These are phyloP conservation scores for Stagonosporopsis vannaccii DNA, from an alignment of 2,329 filamentous ascomycete species.

Conservation along the genomic window DNA sequence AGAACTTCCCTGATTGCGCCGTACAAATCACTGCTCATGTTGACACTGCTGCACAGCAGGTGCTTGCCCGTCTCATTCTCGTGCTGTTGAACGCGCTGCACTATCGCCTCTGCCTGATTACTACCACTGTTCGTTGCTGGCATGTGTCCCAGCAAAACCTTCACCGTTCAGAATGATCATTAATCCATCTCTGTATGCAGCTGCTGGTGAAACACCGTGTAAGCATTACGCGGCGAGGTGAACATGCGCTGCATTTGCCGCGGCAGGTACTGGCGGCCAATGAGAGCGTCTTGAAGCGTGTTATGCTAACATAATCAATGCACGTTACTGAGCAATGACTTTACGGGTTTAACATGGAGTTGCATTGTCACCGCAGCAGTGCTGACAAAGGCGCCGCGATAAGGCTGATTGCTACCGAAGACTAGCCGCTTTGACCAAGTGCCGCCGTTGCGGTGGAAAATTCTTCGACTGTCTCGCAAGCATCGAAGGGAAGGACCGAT, in stretches of 20 bases:
- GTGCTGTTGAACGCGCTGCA: too few species aligned
- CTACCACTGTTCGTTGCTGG: too few species aligned
- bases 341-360: conserved; percentile 5
- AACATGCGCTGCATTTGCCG: too few species aligned
- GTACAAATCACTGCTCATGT: too few species aligned
- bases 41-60: too few species aligned
- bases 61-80: too few species aligned
- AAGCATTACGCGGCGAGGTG: too few species aligned
- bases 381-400: conserved; percentile 5
- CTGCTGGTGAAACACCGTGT: not conserved
- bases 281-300: too few species aligned
- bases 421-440: not conserved
- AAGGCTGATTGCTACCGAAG: conserved; percentile 1
- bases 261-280: not conserved
- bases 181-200: not conserved
- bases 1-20: too few species aligned
- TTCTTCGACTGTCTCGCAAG: conserved; percentile 3
- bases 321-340: not conserved
- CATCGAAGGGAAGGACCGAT: conserved; percentile 7
- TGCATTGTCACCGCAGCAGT: not conserved
- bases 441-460: not conserved
- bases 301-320: too few species aligned
- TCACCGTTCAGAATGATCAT: not conserved
- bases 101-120: too few species aligned
- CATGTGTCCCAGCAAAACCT: not conserved